A percentile compares a stretch with the other conserved stretches of the same genome.
Evolutionary conservation across 2,329 filamentous ascomycete species (phyloP).

Genomic region (Coleophoma eucalyptorum): DNA sequence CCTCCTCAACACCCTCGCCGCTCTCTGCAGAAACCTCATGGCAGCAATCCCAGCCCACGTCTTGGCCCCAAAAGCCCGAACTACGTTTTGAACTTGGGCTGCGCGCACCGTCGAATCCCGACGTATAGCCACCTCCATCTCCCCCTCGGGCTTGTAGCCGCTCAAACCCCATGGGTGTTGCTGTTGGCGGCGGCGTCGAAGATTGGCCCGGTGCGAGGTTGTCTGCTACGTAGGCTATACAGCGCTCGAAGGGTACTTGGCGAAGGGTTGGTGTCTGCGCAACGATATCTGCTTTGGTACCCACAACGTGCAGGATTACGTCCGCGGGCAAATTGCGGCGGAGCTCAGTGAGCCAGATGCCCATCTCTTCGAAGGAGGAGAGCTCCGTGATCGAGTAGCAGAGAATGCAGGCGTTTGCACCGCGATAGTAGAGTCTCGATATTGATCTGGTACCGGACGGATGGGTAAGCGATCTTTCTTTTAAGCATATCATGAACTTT

Average conservation of each 20-base stretch:
- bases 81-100: constrained; percentile 62
- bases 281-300: constrained; percentile 89
- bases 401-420: constrained; percentile 87
- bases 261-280: constrained; percentile 74
- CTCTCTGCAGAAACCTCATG: constrained; percentile 95
- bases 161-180: constrained; percentile 30
- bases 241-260: constrained; percentile 89
- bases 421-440: constrained; percentile 92
- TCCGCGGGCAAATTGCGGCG: constrained; percentile 68
- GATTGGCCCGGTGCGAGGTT: constrained; percentile 72
- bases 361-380: constrained; percentile 86
- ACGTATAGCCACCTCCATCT: constrained; percentile 7
- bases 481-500: not conserved
- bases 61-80: constrained; percentile 84
- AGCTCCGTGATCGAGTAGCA: constrained; percentile 93
- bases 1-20: constrained; percentile 93
- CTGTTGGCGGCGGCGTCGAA: constrained; percentile 65
- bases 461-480: too few species aligned
- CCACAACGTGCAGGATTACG: constrained; percentile 89
- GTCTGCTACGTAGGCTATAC: constrained; percentile 93
- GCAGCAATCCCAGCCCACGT: constrained; percentile 94
- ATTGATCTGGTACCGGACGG: constrained; percentile 52
- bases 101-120: constrained; percentile 43
- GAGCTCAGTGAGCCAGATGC: constrained; percentile 82
- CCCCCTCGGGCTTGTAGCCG: constrained; percentile 10